Base-by-base conservation (phyloP, 768 basidiomycete genomes). In the Rhizopogon vesiculosus region DNA sequence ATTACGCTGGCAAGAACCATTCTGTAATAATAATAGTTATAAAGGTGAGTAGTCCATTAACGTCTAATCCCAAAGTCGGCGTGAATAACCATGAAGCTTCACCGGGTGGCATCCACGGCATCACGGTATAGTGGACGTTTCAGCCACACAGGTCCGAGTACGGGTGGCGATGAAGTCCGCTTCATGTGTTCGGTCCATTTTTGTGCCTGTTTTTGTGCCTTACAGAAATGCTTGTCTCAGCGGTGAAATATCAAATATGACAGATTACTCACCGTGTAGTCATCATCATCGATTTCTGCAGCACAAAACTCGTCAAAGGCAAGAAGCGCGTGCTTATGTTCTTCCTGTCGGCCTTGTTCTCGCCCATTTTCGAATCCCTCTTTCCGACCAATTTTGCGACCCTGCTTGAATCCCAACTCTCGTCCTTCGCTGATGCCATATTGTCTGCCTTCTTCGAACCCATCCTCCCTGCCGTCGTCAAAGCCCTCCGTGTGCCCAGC, bases 221-320 rank as follows among this genome's bases (percentile, higher is more conserved):
- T 62, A 13, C 13, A 18, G 28, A 7, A 8, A 12, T 7, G 3
- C 45, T 25, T 25, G 25, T 25, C 25, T 71, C 13, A 69, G 61
- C 38, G 9, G n/a, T 33, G 1, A 18, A 28, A 3, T 12, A 45
- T 33, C 29, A 10, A n/a, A 33, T 19, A 22, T 28, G 18, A 18
- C n/a, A 10, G 22, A 10, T n/a, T 10, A 69, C 68, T 68, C 28
- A 69, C 68, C 57, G 52, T 57, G 8, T 54, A 45, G 35, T 66
- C 64, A 1, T 50, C 54, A 8, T 63, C 63, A 57, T 71, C 71
- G 58, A 72, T 66, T 56, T 84, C 79, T 60, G 76, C 68, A 22
- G 71, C 70, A 52, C 84, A 66, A 66, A 84, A 81, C 40, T 72
- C 72, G 65, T 86, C 82, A 69, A 87, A 83, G 8, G 81, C 81